phyloP scores from a whole-genome alignment of 2,329 filamentous ascomycete genomes.

The Penicillium sp. region DNA sequence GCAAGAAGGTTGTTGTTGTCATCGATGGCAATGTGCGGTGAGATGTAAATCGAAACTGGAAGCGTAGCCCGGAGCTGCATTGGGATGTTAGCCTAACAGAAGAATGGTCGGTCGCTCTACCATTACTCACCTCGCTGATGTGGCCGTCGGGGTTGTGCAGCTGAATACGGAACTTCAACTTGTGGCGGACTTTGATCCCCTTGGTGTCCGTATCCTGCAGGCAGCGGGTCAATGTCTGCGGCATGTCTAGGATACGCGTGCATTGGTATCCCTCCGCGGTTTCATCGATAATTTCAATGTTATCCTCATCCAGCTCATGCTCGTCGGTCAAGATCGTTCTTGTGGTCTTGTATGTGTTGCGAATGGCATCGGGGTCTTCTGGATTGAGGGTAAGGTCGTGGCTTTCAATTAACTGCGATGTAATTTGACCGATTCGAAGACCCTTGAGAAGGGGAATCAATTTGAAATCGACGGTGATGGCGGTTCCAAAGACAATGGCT shows the following conservation, averaged over 20 bases:
- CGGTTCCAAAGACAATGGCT: conserved; percentile 89
- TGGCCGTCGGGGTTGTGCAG: conserved; percentile 94
- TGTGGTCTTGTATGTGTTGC: conserved; percentile 58
- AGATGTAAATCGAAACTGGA: conserved; percentile 91
- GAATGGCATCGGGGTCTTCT: conserved; percentile 43
- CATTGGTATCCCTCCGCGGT: conserved; percentile 61
- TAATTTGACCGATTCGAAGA: conserved; percentile 77
- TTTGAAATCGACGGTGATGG: conserved; percentile 77
- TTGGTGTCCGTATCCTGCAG: conserved; percentile 85
- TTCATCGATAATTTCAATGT: conserved; percentile 56
- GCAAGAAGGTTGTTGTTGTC: conserved; percentile 77
- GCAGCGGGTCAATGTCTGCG: conserved; percentile 77
- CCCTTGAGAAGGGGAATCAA: conserved; percentile 88
- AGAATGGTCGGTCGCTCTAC: too few species aligned
- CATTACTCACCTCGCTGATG: conserved; percentile 69
- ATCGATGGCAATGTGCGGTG: conserved; percentile 84
- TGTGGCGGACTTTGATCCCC: conserved; percentile 89
- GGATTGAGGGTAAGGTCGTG: conserved; percentile 62
- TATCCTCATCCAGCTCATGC: conserved; percentile 66
- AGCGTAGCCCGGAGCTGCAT: conserved; percentile 77
- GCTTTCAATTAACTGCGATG: conserved; percentile 74
- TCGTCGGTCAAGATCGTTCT: conserved; percentile 66
- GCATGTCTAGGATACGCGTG: conserved; percentile 63
- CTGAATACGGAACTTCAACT: conserved; percentile 85
- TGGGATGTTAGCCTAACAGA: conserved; percentile 12